phyloP scores from a whole-genome alignment of 768 basidiomycete species.

The Trametes cinnabarina region DNA sequence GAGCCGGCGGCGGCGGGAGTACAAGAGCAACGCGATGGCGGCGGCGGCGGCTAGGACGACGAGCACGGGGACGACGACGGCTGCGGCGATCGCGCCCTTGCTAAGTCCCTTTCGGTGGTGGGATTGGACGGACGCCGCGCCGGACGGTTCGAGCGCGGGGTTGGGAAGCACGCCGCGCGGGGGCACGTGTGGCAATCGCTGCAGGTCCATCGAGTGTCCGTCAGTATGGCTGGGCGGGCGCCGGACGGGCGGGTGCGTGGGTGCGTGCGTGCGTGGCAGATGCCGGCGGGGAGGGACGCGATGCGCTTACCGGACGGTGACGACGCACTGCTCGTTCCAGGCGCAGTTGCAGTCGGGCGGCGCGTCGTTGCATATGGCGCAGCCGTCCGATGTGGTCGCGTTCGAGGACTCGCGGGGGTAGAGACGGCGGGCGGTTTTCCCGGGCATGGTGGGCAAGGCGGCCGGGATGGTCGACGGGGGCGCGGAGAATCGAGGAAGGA shows the following conservation, averaged over 20 bases:
- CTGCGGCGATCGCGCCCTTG: slow-evolving; percentile 72
- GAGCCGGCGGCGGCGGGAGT: slow-evolving; percentile 47
- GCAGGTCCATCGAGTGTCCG: too few species aligned
- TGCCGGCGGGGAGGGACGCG: not conserved
- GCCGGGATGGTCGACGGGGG: not conserved
- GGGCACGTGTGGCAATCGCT: slow-evolving; percentile 63
- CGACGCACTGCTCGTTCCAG: slow-evolving; percentile 54
- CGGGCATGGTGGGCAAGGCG: slow-evolving; percentile 11
- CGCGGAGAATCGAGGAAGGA: not conserved
- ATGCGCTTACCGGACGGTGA: slow-evolving; percentile 53
- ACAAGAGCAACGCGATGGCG: slow-evolving; percentile 55
- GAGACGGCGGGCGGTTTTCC: slow-evolving; percentile 13
- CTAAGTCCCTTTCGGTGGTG: slow-evolving; percentile 38
- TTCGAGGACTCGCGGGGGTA: slow-evolving; percentile 21
- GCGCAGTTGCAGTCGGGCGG: slow-evolving; percentile 55
- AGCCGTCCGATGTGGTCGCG: slow-evolving; percentile 27
- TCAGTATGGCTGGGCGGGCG: too few species aligned
- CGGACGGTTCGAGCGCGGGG: too few species aligned
- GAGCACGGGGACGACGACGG: slow-evolving; percentile 61
- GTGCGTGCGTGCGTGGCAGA: not conserved
- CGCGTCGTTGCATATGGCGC: slow-evolving; percentile 49
- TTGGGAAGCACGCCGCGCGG: too few species aligned
- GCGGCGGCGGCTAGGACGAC: slow-evolving; percentile 57
- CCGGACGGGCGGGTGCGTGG: too few species aligned
- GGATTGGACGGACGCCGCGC: too few species aligned